Conservation (phyloP, 208 protist species). For the Crithidia fasciculata region DNA sequence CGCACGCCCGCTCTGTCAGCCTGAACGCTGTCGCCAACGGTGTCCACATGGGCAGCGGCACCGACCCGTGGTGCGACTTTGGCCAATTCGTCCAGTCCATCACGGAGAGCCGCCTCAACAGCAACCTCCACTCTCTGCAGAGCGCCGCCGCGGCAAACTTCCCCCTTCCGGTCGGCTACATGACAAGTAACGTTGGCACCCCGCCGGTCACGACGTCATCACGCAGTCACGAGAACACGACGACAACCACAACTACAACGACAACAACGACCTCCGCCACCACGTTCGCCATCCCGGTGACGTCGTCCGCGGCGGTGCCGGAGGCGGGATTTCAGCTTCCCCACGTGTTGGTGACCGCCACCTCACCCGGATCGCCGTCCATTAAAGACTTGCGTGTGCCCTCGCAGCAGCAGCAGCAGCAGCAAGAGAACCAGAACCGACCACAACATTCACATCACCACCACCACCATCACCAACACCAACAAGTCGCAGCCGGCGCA, state of each 20-base stretch:
- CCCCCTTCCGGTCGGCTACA: not conserved
- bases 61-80: constrained; percentile 28
- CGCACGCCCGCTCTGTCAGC: constrained; percentile 9
- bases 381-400: constrained; percentile 2
- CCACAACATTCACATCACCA: too few relatives aligned
- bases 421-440: not conserved
- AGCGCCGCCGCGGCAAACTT: constrained; percentile 17
- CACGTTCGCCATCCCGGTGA: not conserved
- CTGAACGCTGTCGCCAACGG: constrained; percentile 2
- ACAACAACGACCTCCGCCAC: not conserved
- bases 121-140: constrained; percentile 19
- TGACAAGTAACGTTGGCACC: not conserved
- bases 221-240: not conserved
- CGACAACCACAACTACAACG: not conserved
- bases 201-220: not conserved
- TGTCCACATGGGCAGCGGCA: constrained; percentile 5
- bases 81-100: constrained; percentile 33
- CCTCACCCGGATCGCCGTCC: constrained; percentile 9
- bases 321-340: constrained; percentile 24
- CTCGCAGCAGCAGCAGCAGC: not conserved
- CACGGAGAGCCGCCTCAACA: constrained; percentile 29
- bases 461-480: too few relatives aligned
- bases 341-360: constrained; percentile 8
- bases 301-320: not conserved
- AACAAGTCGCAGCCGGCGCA: too few relatives aligned